Evolutionary conservation across 2,329 filamentous ascomycete genomes (phyloP).

Genomic region (Xylariaceae sp.): DNA sequence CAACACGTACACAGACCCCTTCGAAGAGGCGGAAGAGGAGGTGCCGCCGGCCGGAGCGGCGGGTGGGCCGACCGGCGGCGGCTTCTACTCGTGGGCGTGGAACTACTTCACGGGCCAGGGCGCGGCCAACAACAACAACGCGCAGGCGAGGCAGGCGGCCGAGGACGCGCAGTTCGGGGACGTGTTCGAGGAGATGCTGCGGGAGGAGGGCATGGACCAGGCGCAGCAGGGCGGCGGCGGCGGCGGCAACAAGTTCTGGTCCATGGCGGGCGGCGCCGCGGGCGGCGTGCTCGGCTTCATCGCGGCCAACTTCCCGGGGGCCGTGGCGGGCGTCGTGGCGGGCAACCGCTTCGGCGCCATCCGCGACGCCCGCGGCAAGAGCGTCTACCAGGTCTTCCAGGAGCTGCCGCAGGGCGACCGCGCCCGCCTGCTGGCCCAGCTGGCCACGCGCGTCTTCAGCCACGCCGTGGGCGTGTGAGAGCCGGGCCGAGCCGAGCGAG

Average conservation of each 20-base stretch:
- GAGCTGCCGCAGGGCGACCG: constrained; percentile 79
- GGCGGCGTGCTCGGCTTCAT: constrained; percentile 93
- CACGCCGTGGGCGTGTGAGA: constrained; percentile 58
- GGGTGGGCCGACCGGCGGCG: constrained; percentile 22
- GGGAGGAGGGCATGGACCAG: constrained; percentile 77
- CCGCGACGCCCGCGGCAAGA: constrained; percentile 86
- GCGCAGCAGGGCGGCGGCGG: constrained; percentile 49
- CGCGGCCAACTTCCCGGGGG: constrained; percentile 81
- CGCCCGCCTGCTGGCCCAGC: constrained; percentile 69
- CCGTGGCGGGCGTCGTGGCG: constrained; percentile 83
- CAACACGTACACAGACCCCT: constrained; percentile 36
- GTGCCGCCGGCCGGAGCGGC: constrained; percentile 36
- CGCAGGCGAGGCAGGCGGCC: constrained; percentile 43
- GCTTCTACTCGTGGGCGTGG: constrained; percentile 69
- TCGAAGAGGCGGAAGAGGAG: constrained; percentile 35
- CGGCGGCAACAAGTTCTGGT: constrained; percentile 74
- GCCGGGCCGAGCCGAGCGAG: background rate
- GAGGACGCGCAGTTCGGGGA: constrained; percentile 80
- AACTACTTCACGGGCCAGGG: constrained; percentile 48
- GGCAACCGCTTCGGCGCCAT: constrained; percentile 89
- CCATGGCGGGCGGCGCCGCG: constrained; percentile 73
- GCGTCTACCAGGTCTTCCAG: constrained; percentile 84
- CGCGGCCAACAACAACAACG: constrained; percentile 28
- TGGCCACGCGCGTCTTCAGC: constrained; percentile 81
- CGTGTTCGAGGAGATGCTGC: constrained; percentile 84